A percentile compares a stretch with the other conserved stretches of the same genome.
phyloP scores from a whole-genome alignment of 305 asterid genomes.

The Salvia sclarea region DNA sequence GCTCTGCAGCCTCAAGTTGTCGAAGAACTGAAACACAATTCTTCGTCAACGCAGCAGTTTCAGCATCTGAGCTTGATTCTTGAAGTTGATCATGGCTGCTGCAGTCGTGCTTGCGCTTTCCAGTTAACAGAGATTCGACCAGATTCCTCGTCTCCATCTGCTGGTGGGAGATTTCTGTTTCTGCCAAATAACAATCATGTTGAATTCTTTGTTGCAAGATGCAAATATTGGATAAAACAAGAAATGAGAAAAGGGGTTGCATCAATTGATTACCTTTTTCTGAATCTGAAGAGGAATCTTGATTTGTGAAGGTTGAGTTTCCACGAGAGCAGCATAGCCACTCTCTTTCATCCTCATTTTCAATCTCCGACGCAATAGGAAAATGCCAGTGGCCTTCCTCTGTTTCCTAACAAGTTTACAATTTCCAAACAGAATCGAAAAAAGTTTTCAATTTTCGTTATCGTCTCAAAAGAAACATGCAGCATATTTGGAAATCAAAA shows the following conservation, averaged over 20 bases:
- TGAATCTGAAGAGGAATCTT: constrained; percentile 40
- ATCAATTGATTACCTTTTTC: constrained; percentile 44
- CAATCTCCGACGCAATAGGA: constrained; percentile 62
- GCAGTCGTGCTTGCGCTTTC: constrained; percentile 19
- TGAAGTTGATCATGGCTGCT: constrained; percentile 31
- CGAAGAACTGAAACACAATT: constrained; percentile 39
- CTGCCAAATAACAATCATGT: constrained; percentile 26
- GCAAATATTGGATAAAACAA: background rate
- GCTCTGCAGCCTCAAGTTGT: constrained; percentile 62
- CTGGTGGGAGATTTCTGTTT: constrained; percentile 29
- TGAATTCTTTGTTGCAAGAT: too few species aligned
- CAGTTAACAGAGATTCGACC: constrained; percentile 27
- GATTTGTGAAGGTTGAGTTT: constrained; percentile 36
- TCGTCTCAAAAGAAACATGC: background rate
- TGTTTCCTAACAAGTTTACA: constrained; percentile 55
- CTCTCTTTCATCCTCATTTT: constrained; percentile 54
- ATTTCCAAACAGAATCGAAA: constrained; percentile 13
- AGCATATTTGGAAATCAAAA: background rate
- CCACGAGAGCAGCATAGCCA: constrained; percentile 77
- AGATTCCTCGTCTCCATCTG: constrained; percentile 28
- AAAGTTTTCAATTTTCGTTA: background rate
- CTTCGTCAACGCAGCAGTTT: constrained; percentile 17
- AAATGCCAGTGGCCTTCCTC: constrained; percentile 88
- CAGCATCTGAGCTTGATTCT: constrained; percentile 38
- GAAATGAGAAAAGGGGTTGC: background rate